Evolutionary conservation across 495 filamentous ascomycete genomes (phyloP).

Genomic region (Xylaria scruposa): DNA sequence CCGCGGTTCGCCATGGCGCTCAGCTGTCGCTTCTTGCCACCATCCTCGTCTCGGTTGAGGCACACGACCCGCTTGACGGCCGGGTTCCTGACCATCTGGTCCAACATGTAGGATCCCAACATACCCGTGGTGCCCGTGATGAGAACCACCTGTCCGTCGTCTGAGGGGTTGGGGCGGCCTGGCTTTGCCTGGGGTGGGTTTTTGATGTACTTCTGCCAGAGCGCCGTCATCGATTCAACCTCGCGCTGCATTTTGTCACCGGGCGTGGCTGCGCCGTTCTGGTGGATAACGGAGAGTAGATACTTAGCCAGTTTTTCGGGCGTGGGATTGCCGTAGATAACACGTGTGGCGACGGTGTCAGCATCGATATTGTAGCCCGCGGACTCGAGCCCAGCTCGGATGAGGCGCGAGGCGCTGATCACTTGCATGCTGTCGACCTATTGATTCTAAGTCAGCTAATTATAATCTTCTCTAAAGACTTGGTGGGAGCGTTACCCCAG

Average conservation of each 20-base stretch:
- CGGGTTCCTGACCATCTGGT: slow-evolving; percentile 45
- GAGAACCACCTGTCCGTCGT: slow-evolving; percentile 53
- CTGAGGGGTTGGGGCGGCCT: slow-evolving; percentile 42
- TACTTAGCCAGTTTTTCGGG: slow-evolving; percentile 41
- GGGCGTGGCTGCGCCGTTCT: neutral
- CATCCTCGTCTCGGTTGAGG: slow-evolving; percentile 59
- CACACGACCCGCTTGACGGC: slow-evolving; percentile 59
- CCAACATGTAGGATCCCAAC: slow-evolving; percentile 64
- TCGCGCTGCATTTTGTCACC: slow-evolving; percentile 32
- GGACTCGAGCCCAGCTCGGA: slow-evolving; percentile 42
- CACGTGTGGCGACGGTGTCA: slow-evolving; percentile 42
- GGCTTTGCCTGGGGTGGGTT: slow-evolving; percentile 36
- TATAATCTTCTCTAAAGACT: slow-evolving; percentile 13
- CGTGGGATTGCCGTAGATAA: slow-evolving; percentile 51
- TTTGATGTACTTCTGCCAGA: slow-evolving; percentile 49
- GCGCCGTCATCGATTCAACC: slow-evolving; percentile 40
- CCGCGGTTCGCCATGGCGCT: slow-evolving; percentile 42
- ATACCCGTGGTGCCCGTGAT: slow-evolving; percentile 66
- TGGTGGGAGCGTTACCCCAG: slow-evolving; percentile 33
- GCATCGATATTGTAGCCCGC: slow-evolving; percentile 38
- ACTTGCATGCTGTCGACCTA: slow-evolving; percentile 62
- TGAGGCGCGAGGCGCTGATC: slow-evolving; percentile 46
- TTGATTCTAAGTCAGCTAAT: slow-evolving; percentile 43
- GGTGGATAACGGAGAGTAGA: slow-evolving; percentile 35
- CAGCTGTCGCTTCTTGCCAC: slow-evolving; percentile 42